A percentile compares a stretch with the other conserved stretches of the same genome.
These are phyloP conservation scores for Chytridiales sp. DNA, from an alignment of 371 early-diverging fungal species.

Conservation along the genomic window DNA sequence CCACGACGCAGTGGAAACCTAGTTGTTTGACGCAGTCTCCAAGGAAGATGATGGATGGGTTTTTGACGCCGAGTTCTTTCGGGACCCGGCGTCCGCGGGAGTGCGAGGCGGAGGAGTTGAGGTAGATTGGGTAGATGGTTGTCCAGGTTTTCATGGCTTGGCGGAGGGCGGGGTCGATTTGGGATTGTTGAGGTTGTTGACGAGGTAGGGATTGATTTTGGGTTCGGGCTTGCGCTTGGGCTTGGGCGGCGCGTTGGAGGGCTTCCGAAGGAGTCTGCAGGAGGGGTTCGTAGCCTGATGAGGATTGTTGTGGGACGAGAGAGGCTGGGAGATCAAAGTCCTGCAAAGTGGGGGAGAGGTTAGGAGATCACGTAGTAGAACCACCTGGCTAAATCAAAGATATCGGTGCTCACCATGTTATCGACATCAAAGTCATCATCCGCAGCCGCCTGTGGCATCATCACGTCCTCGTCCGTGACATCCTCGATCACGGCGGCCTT, in stretches of 20 bases:
- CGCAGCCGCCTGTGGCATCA: no score
- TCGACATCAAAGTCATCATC: constrained; percentile 18
- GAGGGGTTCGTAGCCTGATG: background rate
- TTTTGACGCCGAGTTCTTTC: constrained; percentile 48
- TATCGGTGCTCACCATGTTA: constrained; percentile 12
- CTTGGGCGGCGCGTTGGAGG: background rate
- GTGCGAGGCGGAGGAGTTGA: constrained; percentile 55
- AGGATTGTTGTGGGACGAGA: background rate
- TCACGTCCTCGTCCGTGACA: constrained; percentile 4
- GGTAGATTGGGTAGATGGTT: constrained; percentile 66
- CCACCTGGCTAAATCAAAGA: no score
- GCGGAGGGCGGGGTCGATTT: constrained; percentile 6
- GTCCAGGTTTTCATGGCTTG: constrained; percentile 54
- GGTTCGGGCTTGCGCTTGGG: background rate
- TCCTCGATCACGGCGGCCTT: background rate
- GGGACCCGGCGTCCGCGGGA: constrained; percentile 56
- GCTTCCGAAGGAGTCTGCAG: constrained; percentile 9
- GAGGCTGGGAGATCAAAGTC: constrained; percentile 11
- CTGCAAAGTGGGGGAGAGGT: background rate
- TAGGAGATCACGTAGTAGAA: background rate
- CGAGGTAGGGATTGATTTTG: background rate
- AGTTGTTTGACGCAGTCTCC: constrained; percentile 60
- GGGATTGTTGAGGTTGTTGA: constrained; percentile 19
- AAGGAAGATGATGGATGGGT: constrained; percentile 67
- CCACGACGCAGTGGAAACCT: constrained; percentile 59